Percentiles rank a stretch among this genome's conserved stretches.
phyloP scores from a whole-genome alignment of 495 filamentous ascomycete species.

The Neurospora sp. region DNA sequence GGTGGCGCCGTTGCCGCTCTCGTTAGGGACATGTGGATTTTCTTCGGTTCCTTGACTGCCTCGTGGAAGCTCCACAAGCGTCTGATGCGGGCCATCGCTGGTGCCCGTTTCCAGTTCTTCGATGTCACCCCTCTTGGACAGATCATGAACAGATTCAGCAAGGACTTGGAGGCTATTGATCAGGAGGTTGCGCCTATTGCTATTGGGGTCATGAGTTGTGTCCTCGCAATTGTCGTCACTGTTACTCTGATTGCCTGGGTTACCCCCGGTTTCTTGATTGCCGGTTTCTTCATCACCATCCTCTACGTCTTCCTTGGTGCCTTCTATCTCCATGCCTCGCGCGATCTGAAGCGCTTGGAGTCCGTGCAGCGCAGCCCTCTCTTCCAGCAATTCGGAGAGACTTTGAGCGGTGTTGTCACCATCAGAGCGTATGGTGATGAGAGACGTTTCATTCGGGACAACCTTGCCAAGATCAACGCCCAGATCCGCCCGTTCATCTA shows the following conservation, averaged over 20 bases:
- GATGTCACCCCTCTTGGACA: slow-evolving; percentile 94
- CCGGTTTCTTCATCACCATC: slow-evolving; percentile 73
- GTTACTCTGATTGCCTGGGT: slow-evolving; percentile 85
- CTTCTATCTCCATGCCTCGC: slow-evolving; percentile 84
- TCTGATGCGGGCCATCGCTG: slow-evolving; percentile 68
- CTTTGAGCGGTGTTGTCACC: slow-evolving; percentile 88
- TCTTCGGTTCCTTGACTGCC: slow-evolving; percentile 84
- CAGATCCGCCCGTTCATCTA: slow-evolving; percentile 93
- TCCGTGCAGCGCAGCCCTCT: slow-evolving; percentile 90
- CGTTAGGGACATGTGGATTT: slow-evolving; percentile 71
- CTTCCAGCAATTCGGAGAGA: slow-evolving; percentile 98
- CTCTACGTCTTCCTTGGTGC: slow-evolving; percentile 75
- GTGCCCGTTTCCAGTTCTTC: slow-evolving; percentile 94
- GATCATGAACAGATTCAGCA: slow-evolving; percentile 97
- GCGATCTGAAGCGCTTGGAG: slow-evolving; percentile 90
- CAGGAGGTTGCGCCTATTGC: slow-evolving; percentile 93
- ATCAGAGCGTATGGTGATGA: slow-evolving; percentile 97
- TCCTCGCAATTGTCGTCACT: slow-evolving; percentile 66
- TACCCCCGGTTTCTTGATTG: slow-evolving; percentile 84
- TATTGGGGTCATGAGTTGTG: slow-evolving; percentile 48
- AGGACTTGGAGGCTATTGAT: slow-evolving; percentile 90
- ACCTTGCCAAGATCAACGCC: slow-evolving; percentile 77
- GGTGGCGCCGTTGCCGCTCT: slow-evolving; percentile 67
- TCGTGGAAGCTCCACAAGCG: slow-evolving; percentile 76
- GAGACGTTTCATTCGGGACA: slow-evolving; percentile 86